Base-by-base conservation (phyloP, 2,329 filamentous ascomycete species). In the Dichotomopilus funicola region DNA sequence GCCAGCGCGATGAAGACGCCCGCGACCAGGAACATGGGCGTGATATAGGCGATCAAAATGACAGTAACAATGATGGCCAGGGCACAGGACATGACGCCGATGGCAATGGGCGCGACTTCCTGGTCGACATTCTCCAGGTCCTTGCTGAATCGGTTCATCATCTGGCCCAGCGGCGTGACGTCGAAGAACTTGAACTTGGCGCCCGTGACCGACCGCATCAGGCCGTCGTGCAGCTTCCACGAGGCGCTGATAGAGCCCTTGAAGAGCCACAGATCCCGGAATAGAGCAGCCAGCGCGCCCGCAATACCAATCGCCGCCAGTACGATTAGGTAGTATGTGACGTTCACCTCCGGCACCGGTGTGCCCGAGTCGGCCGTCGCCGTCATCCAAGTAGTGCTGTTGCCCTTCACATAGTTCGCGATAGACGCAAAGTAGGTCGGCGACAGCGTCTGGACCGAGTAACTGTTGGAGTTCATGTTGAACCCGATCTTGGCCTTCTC, bases 101-200 rank as follows among this genome's bases (percentile, higher is more conserved):
- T 91, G 27, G 94, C 92, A 42, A 95, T 85, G 2, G 91, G 90
- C 0, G 94, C 91, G 56, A 99, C 89, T 70, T 99, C 94, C 69
- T 99, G 94, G 63, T 99, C 94, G 19, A 99, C 80, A 9, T 91
- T 85, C 70, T 99, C 91, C 11, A 99, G 82, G 69, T 99, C 94
- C 72, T 97, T 97, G 69, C 92, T 97, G 74, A 99, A 99, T 19
- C 94, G 85, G 72, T 99, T 99, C 86, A 97, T 97, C 65, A 99
- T 79, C 71, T 96, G 92, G 10, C 94, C 94, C 0, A 97, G 81
- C 2, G 94, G 94, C 0, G 94, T 99, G 1, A 92, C 88, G 67
- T 99, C 94, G 66, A 99, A 99, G 75, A 99, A 99, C 68, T 89
- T 91, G 78, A 99, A 97, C 68, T 91, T 92, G 35, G 94, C 94